Percentiles rank a stretch among this genome's conserved stretches.
phyloP scores from a whole-genome alignment of 179 eudicot species.

The Carnegiea gigantea region DNA sequence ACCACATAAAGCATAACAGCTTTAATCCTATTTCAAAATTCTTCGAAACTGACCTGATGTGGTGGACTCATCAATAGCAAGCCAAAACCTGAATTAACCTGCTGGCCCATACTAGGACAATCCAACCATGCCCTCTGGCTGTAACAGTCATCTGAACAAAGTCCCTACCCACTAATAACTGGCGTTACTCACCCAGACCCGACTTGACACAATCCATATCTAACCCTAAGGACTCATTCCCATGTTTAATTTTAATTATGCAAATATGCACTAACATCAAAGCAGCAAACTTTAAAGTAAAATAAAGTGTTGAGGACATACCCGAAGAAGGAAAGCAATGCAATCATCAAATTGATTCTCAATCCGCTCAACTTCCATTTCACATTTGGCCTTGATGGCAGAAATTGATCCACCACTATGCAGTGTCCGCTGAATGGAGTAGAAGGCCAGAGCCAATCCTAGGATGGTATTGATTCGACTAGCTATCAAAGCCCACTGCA shows the following conservation, averaged over 20 bases:
- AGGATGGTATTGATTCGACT: constrained; percentile 89
- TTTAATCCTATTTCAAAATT: not conserved
- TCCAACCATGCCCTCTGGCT: not conserved
- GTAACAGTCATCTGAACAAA: not conserved
- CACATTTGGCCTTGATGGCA: constrained; percentile 79
- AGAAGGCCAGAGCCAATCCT: constrained; percentile 89
- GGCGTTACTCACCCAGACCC: not conserved
- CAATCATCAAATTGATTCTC: constrained; percentile 97
- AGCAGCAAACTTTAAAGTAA: not conserved
- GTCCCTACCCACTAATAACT: not conserved
- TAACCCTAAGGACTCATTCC: not conserved
- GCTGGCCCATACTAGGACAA: not conserved
- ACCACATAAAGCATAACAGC: not conserved
- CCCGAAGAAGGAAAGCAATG: constrained; percentile 96
- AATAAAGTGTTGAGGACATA: constrained; percentile 31
- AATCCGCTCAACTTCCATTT: constrained; percentile 83
- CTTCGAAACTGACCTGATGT: not conserved
- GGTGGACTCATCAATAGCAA: not conserved
- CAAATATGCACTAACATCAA: not conserved
- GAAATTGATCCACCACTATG: constrained; percentile 76
- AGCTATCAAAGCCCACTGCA: constrained; percentile 90
- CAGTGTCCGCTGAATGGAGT: constrained; percentile 67
- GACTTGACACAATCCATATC: not conserved
- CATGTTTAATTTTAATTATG: not conserved
- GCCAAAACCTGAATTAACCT: not conserved